These are phyloP conservation scores for Heliosperma pusillum DNA, from an alignment of 148 eudicot species.

Conservation along the genomic window DNA sequence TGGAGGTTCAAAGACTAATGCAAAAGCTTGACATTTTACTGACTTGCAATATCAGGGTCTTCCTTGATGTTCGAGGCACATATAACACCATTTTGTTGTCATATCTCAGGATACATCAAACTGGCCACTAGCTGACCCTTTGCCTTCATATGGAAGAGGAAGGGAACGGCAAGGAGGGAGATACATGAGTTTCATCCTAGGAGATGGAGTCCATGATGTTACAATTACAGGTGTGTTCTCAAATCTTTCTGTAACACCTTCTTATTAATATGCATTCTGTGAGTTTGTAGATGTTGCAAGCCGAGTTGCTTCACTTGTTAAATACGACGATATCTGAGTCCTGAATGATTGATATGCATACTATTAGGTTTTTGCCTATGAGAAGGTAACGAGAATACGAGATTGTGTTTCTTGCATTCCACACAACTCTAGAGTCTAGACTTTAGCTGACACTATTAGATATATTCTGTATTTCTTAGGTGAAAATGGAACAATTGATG, in stretches of 20 bases:
- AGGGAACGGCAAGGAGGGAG: conserved; percentile 88
- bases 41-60: background rate
- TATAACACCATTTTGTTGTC: conserved; percentile 1
- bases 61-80: conserved; percentile 7
- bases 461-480: conserved; percentile 38
- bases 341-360: background rate
- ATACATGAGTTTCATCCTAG: conserved; percentile 84
- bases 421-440: too few species aligned
- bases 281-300: conserved; percentile 3
- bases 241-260: background rate
- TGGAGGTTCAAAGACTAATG: background rate
- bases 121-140: conserved; percentile 84
- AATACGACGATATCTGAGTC: background rate
- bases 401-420: background rate
- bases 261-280: background rate
- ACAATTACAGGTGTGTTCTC: conserved; percentile 71
- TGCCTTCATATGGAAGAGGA: conserved; percentile 98
- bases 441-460: background rate
- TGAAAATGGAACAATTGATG: conserved; percentile 96
- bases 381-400: background rate
- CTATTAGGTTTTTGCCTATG: background rate
- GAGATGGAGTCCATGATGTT: conserved; percentile 81
- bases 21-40: background rate
- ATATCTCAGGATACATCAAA: conserved; percentile 55
- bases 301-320: background rate